Evolutionary conservation across 2,329 filamentous ascomycete species (phyloP), one percentile per base, ranked within the genome.

Genomic region (Penicillium sp.): DNA sequence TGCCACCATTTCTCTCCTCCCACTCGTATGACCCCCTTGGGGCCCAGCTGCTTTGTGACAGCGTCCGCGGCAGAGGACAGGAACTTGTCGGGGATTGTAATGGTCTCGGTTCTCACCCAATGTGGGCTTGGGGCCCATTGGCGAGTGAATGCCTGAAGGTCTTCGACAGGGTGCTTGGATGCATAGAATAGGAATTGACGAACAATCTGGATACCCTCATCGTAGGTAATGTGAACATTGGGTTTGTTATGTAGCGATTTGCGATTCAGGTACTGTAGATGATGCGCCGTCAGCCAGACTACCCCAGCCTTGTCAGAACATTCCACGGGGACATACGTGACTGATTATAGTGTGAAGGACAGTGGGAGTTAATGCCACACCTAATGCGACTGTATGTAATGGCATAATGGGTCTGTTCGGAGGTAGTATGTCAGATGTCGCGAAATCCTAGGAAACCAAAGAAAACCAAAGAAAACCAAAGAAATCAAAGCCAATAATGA

Each of bases 41-140:
- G 79, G 0, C 92, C 92, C n/a, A 97, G 79, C 72, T 97, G 88
- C 2, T 83, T 79, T 50, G 85, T 81, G 18, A 97, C 74, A 8
- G 86, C 74, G 26, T 82, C 78, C 1, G 92, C 92, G 0, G 92
- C 84, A 42, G 82, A 79, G 2, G 78, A 75, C 24, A 95, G 76
- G 56, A 86, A 81, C n/a, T 84, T 77, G 1, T 84, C 76, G 0
- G 88, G 78, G 47, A 97, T 86, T 10, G 77, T 77, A 37, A 88
- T 80, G 49, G 86, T 82, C 51, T 95, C 86, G 5, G 89, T 85
- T 65, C 88, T 89, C 55, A 97, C 87, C 92, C 92, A 97, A 65
- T 86, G 84, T 1, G 94, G 92, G 56, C 88, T 86, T 0, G 93
- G 94, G 2, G 97, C 92, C 86, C 90, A 92, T 79, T 97, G 93